phyloP scores from a whole-genome alignment of 2,329 filamentous ascomycete species.

The Pseudogymnoascus sp. region DNA sequence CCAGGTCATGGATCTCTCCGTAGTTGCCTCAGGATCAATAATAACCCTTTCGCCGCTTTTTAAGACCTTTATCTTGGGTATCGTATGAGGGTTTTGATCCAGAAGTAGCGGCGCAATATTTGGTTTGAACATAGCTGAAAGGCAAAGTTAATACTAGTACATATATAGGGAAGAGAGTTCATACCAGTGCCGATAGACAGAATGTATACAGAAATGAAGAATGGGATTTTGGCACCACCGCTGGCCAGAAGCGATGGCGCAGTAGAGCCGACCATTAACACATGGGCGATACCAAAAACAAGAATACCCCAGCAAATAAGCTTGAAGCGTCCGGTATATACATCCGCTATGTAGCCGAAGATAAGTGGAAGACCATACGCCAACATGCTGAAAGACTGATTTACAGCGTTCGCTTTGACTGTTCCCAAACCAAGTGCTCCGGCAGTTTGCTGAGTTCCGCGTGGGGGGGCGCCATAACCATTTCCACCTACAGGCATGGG shows the following conservation, averaged over 20 bases:
- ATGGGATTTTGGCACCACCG: constrained; percentile 27
- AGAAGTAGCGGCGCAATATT: constrained; percentile 57
- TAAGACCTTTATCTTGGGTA: constrained; percentile 35
- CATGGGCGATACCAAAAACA: constrained; percentile 51
- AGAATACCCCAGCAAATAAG: constrained; percentile 42
- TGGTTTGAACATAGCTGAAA: constrained; percentile 56
- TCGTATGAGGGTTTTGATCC: constrained; percentile 42
- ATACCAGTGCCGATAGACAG: constrained; percentile 28
- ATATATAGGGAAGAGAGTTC: constrained; percentile 11
- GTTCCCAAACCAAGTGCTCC: constrained; percentile 52
- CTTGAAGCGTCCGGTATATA: constrained; percentile 52
- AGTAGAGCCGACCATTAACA: constrained; percentile 25
- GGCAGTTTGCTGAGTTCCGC: constrained; percentile 26
- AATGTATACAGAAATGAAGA: constrained; percentile 28
- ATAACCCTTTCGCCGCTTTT: constrained; percentile 51
- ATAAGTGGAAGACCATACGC: constrained; percentile 40
- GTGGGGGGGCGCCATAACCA: constrained; percentile 18
- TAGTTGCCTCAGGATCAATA: constrained; percentile 48
- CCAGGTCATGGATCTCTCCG: constrained; percentile 51
- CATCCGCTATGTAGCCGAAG: constrained; percentile 51
- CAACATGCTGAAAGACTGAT: constrained; percentile 42
- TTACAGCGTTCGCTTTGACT: constrained; percentile 42
- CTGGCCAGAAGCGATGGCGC: constrained; percentile 27
- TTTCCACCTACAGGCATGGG: constrained; percentile 27
- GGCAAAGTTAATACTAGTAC: constrained; percentile 7